Base-by-base conservation (phyloP, 768 basidiomycete genomes). In the Trametes elegans region DNA sequence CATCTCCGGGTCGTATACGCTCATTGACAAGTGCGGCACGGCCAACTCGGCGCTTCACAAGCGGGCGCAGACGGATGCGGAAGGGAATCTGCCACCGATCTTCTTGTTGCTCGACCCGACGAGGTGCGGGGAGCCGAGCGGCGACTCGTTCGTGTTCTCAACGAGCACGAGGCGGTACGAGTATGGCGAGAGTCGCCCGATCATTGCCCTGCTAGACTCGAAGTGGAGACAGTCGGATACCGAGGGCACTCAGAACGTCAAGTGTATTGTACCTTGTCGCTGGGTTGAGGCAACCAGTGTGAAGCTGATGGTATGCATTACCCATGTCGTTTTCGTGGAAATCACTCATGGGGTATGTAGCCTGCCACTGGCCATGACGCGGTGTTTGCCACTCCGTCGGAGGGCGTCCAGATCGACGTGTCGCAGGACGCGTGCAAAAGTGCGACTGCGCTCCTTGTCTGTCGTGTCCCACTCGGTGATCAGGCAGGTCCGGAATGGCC, bases 101-200 rank as follows among this genome's bases (percentile, higher is more conserved):
- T 93, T 85, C 69, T 74, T 91, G 75, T 79, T 97, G 62, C 81
- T 97, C 62, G 93, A 97, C 66, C 93, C 94, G 13, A 85, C 88
- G 29, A 82, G 93, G 1, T 81, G 77, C 48, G 92, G 90, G 3
- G 82, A 85, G 50, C 77, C 85, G 29, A 77, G 78, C 2, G 81
- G 91, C 28, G 95, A 98, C 64, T 76, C 78, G 4, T 97, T 92
- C 66, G 87, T 91, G 14, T 93, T 98, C 66, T 89, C 93, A 0
- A 87, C 80, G 39, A 85, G 79, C 63, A 91, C 78, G 43, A 77
- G 88, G 44, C 79, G 93, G 46, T 81, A 88, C 39, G 90, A 93
- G 63, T 94, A 84, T 64, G 87, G 88, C 47, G 90, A 91, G 65
- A 81, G 82, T 49, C 79, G 95, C 7, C 87, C 91, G 0, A 77